Conservation (phyloP, 2,329 filamentous ascomycete species). For the Cladosporium sp. region DNA sequence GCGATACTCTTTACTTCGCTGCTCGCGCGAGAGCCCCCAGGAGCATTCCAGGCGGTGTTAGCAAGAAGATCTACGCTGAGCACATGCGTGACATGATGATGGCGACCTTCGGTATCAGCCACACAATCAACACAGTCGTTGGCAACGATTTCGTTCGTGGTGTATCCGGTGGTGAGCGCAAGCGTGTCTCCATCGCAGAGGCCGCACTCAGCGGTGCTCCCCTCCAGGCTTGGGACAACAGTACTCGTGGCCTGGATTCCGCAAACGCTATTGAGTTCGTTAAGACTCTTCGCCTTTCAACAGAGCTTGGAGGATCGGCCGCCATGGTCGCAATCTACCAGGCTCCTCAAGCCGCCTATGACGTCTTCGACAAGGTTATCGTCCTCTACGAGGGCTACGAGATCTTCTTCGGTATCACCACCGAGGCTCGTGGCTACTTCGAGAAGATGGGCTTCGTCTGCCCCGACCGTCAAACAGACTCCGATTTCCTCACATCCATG, state of each 20-base stretch:
- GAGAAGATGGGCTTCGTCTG: slow-evolving; percentile 70
- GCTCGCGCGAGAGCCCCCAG: slow-evolving; percentile 68
- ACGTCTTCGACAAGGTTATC: slow-evolving; percentile 69
- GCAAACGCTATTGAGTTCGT: slow-evolving; percentile 76
- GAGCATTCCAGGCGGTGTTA: slow-evolving; percentile 59
- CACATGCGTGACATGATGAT: slow-evolving; percentile 71
- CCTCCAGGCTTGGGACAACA: slow-evolving; percentile 72
- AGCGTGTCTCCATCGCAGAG: slow-evolving; percentile 81
- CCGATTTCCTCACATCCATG: slow-evolving; percentile 77
- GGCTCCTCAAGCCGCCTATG: slow-evolving; percentile 67
- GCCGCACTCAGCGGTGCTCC: slow-evolving; percentile 64
- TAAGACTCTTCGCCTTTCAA: slow-evolving; percentile 67
- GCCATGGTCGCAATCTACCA: slow-evolving; percentile 75
- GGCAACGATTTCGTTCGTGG: slow-evolving; percentile 75
- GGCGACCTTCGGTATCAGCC: slow-evolving; percentile 73
- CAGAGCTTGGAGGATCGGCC: slow-evolving; percentile 66
- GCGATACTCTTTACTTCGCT: slow-evolving; percentile 77
- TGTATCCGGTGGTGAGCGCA: slow-evolving; percentile 72
- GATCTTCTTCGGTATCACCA: slow-evolving; percentile 68
- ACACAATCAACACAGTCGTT: slow-evolving; percentile 71
- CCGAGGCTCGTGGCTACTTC: slow-evolving; percentile 68
- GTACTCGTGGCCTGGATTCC: slow-evolving; percentile 70
- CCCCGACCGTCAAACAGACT: slow-evolving; percentile 69
- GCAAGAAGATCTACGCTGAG: slow-evolving; percentile 55
- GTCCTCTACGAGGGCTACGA: slow-evolving; percentile 69